Evolutionary conservation across 1,139 yeast genomes (phyloP).

Genomic region (Casaregolazyma suthepensis): DNA sequence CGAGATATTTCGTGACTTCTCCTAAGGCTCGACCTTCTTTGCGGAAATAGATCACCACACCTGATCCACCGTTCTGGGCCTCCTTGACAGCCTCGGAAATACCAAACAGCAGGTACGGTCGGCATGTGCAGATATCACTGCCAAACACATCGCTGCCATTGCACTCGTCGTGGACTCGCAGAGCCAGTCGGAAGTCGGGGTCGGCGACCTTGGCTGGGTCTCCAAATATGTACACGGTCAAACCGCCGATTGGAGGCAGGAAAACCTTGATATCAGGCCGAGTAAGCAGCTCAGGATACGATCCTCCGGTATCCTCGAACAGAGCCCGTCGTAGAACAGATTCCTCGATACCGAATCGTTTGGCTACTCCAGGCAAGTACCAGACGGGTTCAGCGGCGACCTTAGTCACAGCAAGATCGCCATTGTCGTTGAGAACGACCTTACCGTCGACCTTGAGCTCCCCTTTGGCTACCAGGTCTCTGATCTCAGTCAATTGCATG

Average conservation of each 20-base stretch:
- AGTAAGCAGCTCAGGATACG: constrained; percentile 57
- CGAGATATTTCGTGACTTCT: constrained; percentile 58
- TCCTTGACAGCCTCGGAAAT: constrained; percentile 58
- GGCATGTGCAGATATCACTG: constrained; percentile 58
- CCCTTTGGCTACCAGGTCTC: constrained; percentile 47
- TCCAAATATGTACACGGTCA: constrained; percentile 57
- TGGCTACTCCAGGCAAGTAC: constrained; percentile 60
- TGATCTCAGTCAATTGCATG: constrained; percentile 50
- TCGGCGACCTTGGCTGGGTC: constrained; percentile 48
- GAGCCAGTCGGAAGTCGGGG: constrained; percentile 43
- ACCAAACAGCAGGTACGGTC: constrained; percentile 57
- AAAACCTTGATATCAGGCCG: constrained; percentile 58
- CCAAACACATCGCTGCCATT: constrained; percentile 64
- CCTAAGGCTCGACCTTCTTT: constrained; percentile 62
- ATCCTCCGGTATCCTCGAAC: constrained; percentile 59
- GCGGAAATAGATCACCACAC: constrained; percentile 55
- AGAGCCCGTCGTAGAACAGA: constrained; percentile 49
- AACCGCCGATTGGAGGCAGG: constrained; percentile 59
- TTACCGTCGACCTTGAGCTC: constrained; percentile 50
- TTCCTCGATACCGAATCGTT: constrained; percentile 51
- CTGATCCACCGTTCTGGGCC: constrained; percentile 57
- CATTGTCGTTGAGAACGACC: constrained; percentile 48
- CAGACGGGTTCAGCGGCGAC: constrained; percentile 63
- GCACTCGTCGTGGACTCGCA: constrained; percentile 60
- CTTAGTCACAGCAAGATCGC: constrained; percentile 55